phyloP scores from a whole-genome alignment of 2,329 filamentous ascomycete species.

The Lithohypha guttulata region DNA sequence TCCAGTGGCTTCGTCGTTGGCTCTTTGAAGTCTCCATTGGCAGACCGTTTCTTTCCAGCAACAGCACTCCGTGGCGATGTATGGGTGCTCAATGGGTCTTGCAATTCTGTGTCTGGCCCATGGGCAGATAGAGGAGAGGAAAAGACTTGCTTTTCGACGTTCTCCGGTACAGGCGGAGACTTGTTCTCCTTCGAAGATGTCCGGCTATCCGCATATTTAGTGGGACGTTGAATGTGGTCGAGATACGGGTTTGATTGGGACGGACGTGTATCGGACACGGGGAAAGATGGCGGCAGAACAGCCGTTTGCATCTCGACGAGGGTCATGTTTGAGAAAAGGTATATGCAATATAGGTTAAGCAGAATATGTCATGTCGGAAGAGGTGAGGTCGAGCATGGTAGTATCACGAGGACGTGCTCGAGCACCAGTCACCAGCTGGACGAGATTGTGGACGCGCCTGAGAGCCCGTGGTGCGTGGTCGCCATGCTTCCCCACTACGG shows the following conservation, averaged over 20 bases:
- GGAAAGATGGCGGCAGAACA: conserved; percentile 5
- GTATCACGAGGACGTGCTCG: no score
- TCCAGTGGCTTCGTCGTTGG: conserved; percentile 30
- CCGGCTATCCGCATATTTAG: conserved; percentile 1
- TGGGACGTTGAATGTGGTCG: not conserved
- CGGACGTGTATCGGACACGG: conserved; percentile 7
- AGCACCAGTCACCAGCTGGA: no score
- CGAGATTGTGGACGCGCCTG: no score
- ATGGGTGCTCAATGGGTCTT: no score
- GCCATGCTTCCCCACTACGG: no score
- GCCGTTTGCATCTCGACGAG: conserved; percentile 6
- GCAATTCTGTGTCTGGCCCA: not conserved
- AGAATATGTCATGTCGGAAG: no score
- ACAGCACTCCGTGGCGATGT: conserved; percentile 7
- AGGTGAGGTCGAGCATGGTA: no score
- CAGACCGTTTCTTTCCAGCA: conserved; percentile 59
- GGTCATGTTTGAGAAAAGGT: conserved; percentile 1
- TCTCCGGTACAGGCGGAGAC: not conserved
- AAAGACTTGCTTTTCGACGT: not conserved
- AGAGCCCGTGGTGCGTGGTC: no score
- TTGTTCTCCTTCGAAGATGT: conserved; percentile 2
- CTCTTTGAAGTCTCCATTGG: conserved; percentile 61
- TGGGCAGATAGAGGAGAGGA: conserved; percentile 2
- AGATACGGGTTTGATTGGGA: conserved; percentile 1
- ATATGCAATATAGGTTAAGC: no score